A percentile compares a stretch with the other conserved stretches of the same genome.
Evolutionary conservation across 352 stramenopile genomes (phyloP).

Genomic region (Pythium guiyangense): DNA sequence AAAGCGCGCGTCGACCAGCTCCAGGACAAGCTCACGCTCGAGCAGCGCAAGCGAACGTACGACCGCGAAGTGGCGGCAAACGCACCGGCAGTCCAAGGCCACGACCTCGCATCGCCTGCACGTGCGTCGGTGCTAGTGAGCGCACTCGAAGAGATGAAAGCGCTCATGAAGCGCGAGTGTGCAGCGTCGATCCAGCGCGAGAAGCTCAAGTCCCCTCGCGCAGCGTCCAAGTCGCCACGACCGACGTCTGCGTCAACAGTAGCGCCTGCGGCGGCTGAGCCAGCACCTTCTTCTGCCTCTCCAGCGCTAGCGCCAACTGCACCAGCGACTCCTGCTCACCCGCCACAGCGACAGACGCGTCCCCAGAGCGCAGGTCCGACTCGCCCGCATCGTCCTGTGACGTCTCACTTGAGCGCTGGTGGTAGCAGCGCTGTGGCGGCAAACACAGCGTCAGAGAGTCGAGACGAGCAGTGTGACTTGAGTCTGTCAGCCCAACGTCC

Average conservation of each 20-base stretch:
- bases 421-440: background rate
- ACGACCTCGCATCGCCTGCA: constrained; percentile 13
- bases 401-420: background rate
- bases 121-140: constrained; percentile 22
- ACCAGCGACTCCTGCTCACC: background rate
- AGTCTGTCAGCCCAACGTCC: no score
- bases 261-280: background rate
- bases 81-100: background rate
- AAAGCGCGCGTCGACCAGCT: constrained; percentile 30
- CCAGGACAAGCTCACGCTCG: constrained; percentile 33
- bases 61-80: constrained; percentile 24
- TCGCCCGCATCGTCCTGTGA: background rate
- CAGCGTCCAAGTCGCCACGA: constrained; percentile 11
- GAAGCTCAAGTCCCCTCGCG: constrained; percentile 19
- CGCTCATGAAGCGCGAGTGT: constrained; percentile 23
- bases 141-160: constrained; percentile 37
- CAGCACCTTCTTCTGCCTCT: background rate
- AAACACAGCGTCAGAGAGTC: background rate
- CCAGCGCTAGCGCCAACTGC: background rate
- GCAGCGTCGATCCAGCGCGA: constrained; percentile 25
- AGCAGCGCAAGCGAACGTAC: constrained; percentile 55
- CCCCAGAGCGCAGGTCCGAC: constrained; percentile 15
- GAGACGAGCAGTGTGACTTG: no score
- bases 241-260: background rate
- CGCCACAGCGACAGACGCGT: background rate